Evolutionary conservation across 805 yeast genomes (phyloP).

Genomic region (Ogataea methanolica): DNA sequence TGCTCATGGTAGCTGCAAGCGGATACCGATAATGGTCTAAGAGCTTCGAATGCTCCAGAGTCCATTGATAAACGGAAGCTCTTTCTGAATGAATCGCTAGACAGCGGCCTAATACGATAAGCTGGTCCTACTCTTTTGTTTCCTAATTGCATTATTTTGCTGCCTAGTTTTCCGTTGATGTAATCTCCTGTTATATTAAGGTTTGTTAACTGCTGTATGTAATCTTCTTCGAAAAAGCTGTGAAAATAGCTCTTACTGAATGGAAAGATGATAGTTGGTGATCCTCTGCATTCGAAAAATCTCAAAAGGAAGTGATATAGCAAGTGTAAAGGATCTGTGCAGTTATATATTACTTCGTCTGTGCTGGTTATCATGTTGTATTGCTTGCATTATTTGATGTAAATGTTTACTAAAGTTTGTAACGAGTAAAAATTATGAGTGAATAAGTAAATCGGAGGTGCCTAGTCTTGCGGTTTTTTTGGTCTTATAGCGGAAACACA

Average conservation of each 20-base stretch:
- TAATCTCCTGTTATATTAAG: conserved; percentile 19
- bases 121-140: conserved; percentile 17
- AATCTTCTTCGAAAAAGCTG: conserved; percentile 3
- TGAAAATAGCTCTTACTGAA: conserved; percentile 3
- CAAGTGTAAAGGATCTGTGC: conserved; percentile 13
- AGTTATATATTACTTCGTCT: conserved; percentile 12
- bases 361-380: conserved; percentile 20
- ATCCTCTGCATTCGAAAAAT: conserved; percentile 14
- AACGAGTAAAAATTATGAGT: not conserved
- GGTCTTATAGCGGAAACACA: too few species aligned
- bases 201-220: conserved; percentile 16
- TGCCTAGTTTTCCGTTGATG: conserved; percentile 22
- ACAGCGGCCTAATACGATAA: not conserved
- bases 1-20: too few species aligned
- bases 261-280: conserved; percentile 1
- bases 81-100: not conserved
- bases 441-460: too few species aligned
- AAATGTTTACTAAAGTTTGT: not conserved
- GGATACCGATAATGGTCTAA: too few species aligned
- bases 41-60: too few species aligned
- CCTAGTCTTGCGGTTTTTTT: too few species aligned
- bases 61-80: too few species aligned
- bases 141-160: conserved; percentile 12
- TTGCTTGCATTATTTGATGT: not conserved
- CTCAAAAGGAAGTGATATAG: conserved; percentile 8